These are phyloP conservation scores for Epichloe scottii DNA, from an alignment of 2,329 filamentous ascomycete genomes.

Conservation along the genomic window DNA sequence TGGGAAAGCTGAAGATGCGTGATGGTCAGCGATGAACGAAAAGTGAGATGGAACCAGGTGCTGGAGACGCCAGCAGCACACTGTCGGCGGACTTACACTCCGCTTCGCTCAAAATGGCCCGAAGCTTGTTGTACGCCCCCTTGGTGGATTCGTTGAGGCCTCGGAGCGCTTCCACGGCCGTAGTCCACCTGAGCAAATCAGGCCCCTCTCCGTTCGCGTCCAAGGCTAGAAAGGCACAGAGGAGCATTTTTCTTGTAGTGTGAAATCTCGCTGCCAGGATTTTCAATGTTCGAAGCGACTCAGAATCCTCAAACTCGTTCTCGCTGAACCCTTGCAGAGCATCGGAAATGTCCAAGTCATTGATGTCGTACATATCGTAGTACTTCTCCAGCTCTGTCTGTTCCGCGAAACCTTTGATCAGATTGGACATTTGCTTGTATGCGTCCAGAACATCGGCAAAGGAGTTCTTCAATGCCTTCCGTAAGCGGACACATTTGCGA, in stretches of 20 bases:
- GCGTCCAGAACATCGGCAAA: slow-evolving; percentile 58
- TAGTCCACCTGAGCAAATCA: slow-evolving; percentile 68
- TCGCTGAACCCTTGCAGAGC: slow-evolving; percentile 53
- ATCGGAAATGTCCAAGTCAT: slow-evolving; percentile 58
- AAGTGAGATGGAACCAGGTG: neutral
- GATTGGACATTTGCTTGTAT: slow-evolving; percentile 57
- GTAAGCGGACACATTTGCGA: slow-evolving; percentile 67
- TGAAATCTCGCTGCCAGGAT: slow-evolving; percentile 70
- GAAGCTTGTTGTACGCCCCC: slow-evolving; percentile 52
- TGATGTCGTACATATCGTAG: slow-evolving; percentile 78
- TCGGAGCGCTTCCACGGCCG: slow-evolving; percentile 63
- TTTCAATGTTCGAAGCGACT: slow-evolving; percentile 70
- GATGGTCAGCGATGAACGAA: neutral
- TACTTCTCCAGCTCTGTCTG: slow-evolving; percentile 81
- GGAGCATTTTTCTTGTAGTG: slow-evolving; percentile 67
- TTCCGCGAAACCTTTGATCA: slow-evolving; percentile 61
- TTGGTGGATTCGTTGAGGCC: slow-evolving; percentile 49
- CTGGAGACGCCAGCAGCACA: neutral
- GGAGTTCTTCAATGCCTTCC: slow-evolving; percentile 59
- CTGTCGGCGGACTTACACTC: slow-evolving; percentile 45
- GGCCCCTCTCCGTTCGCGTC: slow-evolving; percentile 67
- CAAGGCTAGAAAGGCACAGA: slow-evolving; percentile 81
- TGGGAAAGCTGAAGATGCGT: slow-evolving; percentile 32
- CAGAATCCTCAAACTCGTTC: slow-evolving; percentile 59
- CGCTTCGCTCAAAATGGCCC: slow-evolving; percentile 61